Evolutionary conservation across 768 basidiomycete genomes (phyloP), one percentile per base, ranked within the genome.

Genomic region (Kwoniella pini): DNA sequence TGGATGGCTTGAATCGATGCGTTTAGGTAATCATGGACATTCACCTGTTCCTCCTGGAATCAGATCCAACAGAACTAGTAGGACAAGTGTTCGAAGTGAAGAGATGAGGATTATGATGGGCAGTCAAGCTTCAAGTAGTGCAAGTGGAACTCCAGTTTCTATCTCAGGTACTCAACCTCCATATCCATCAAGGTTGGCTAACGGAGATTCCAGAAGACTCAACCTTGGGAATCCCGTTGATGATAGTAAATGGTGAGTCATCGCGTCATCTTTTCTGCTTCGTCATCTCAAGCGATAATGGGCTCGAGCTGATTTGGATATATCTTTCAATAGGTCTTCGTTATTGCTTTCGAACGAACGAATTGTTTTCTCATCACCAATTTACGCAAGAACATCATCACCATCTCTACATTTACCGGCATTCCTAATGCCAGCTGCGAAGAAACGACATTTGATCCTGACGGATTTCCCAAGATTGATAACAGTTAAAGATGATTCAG

Each of bases 401-500:
- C 57, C 64, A 22, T 45, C 66, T 2, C 36, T 64, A 3, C 70
- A 67, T 33, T 51, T 72, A 21, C 75, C 72, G 7, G 56, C 68
- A 5, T 71, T 76, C 62, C 61, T 77, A n/a, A 57, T 70, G 3
- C 60, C 64, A n/a, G 59, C 49, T 5, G 31, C 60, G 11, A 76
- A 71, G 48, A 62, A 59, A n/a, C 69, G 75, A 10, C 62, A 65
- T 36, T 55, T 77, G 26, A 65, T 74, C 39, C 42, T 74, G 4
- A 72, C 73, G 24, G 73, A 73, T 48, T 71, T 75, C 57, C 75
- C 73, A 19, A 61, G 77, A 30, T 61, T 78, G n/a, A 68, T 78
- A 19, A 67, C 67, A 19, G 68, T 76, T 46, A 76, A 75, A 61
- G 72, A 74, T 48, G 77, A 78, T 39, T 54, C 52, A 6, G 15